Base-by-base conservation (phyloP, 805 yeast species). In the Metschnikowia cerradonensis region DNA sequence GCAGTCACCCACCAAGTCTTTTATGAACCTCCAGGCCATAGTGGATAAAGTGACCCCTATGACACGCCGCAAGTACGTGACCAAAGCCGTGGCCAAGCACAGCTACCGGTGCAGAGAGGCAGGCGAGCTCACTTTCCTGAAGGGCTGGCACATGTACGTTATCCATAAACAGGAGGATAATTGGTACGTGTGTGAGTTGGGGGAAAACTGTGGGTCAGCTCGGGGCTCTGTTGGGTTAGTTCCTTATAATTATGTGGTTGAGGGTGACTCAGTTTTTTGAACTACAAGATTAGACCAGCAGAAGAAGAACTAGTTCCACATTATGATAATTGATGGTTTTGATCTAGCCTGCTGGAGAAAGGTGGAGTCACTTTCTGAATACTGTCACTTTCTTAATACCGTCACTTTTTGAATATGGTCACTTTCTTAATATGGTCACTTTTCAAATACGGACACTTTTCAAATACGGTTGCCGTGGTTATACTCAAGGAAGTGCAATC, bases 161-260 rank as follows among this genome's bases (percentile, higher is more conserved):
- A 62, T 74, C 31, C 72, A 72, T 59, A 70, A 68, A 50, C 78
- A 74, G 54, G 75, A 68, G 47, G 78, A 74, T 52, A 65, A 70
- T 49, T 74, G 78, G 78, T 74, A 56, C 53, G 66, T 73, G 35
- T 73, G 78, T 58, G 78, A 73, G 53, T 63, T 74, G 52, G 70
- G 69, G 3, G 59, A 54, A 4, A 72, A 71, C 45, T 63, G 72
- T 48, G 66, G 61, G n/a, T 62, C 61, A 5, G 52, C 53, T 2
- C 56, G 57, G 17, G 78, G 78, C 6, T 46, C 58, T 50, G 65
- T 74, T 4, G 78, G 78, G 0, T 60, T 74, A 42, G 75, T 73
- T 17, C 77, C 78, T 1, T 76, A 76, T 13, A 74, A 74, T 46
- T 74, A 74, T 53, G 54, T 74, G 14, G 56, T 60, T 23, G 78